Conservation (phyloP, 1,284 basidiomycete species). For the Irpex sp. region DNA sequence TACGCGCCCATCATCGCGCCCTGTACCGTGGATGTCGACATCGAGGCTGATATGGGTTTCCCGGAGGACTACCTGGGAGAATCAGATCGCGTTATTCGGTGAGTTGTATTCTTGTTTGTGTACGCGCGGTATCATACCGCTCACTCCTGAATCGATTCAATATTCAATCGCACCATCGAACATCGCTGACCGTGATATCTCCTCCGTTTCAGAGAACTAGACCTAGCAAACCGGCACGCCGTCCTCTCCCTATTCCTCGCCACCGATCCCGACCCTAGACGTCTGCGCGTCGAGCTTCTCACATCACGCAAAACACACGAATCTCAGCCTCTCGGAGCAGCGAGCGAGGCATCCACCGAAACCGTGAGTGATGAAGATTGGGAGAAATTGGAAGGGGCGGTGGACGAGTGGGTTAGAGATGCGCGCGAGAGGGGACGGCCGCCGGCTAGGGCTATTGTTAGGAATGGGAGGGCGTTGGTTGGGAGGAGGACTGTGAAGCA, state of each 20-base stretch:
- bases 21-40: not conserved
- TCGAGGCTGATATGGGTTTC: not conserved
- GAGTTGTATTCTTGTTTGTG: not conserved
- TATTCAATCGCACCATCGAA: no score
- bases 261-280: not conserved
- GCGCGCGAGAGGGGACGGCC: not conserved
- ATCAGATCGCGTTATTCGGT: not conserved
- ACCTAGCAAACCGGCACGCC: not conserved
- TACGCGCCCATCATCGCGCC: not conserved
- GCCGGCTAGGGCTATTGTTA: not conserved
- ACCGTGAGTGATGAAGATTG: not conserved
- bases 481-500: not conserved
- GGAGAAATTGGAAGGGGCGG: not conserved
- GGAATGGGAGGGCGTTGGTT: not conserved
- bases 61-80: not conserved
- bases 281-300: not conserved
- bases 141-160: not conserved
- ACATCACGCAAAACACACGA: not conserved
- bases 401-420: not conserved
- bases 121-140: not conserved
- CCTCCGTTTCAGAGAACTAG: not conserved
- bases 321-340: not conserved
- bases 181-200: not conserved
- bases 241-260: not conserved
- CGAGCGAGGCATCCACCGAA: not conserved